These are phyloP conservation scores for Leishmania aethiopica DNA, from an alignment of 208 protist species.

Conservation along the genomic window DNA sequence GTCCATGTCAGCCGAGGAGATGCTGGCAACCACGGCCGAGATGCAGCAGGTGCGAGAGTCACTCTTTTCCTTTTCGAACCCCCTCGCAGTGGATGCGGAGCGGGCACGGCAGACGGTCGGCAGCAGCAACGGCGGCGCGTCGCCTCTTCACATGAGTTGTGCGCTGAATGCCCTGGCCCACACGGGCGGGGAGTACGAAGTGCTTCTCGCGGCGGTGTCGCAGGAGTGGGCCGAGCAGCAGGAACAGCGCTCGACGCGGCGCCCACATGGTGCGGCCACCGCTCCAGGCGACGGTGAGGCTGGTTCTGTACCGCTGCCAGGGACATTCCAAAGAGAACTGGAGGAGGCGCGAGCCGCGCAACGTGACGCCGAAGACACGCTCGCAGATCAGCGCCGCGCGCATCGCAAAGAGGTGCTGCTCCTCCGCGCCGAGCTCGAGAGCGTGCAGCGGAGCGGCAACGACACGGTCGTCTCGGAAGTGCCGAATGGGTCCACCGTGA, in stretches of 20 bases:
- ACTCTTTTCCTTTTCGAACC: slow-evolving; percentile 17
- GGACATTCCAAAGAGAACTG: background rate
- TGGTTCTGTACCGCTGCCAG: background rate
- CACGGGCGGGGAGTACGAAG: slow-evolving; percentile 32
- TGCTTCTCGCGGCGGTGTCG: slow-evolving; percentile 18
- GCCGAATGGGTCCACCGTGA: slow-evolving; percentile 2
- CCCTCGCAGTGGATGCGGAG: slow-evolving; percentile 7
- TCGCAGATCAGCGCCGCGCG: slow-evolving; percentile 17
- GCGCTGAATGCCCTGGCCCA: slow-evolving; percentile 36
- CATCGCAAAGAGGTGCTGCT: slow-evolving; percentile 22
- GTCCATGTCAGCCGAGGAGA: slow-evolving; percentile 29
- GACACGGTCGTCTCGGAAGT: background rate
- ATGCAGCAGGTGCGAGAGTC: slow-evolving; percentile 35
- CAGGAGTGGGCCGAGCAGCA: slow-evolving; percentile 10
- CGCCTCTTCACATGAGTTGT: slow-evolving; percentile 16
- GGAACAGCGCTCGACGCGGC: background rate
- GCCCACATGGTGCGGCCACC: background rate
- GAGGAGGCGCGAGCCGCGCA: slow-evolving; percentile 22
- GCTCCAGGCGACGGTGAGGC: background rate
- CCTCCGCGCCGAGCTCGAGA: slow-evolving; percentile 30
- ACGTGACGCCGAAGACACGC: slow-evolving; percentile 18
- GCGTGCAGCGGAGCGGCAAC: slow-evolving; percentile 1
- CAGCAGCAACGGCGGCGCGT: background rate
- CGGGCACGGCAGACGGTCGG: background rate
- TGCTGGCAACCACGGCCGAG: slow-evolving; percentile 29